phyloP scores from a whole-genome alignment of 345 rosid genomes.

The Clarkia xantiana region DNA sequence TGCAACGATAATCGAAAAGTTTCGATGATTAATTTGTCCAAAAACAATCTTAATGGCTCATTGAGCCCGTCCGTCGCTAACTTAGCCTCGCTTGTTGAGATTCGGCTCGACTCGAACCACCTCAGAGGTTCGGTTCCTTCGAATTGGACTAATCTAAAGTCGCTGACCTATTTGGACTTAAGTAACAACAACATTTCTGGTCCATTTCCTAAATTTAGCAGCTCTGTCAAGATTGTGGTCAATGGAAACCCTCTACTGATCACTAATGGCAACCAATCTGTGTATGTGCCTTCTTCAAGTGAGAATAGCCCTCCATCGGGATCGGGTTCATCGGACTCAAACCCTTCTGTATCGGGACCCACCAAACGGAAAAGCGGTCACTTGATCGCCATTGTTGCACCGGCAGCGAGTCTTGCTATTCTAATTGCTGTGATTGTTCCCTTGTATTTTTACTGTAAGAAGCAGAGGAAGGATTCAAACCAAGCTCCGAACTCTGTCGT shows the following conservation, averaged over 20 bases:
- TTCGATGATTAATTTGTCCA: conserved; percentile 29
- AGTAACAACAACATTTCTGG: conserved; percentile 42
- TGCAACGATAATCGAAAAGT: conserved; percentile 19
- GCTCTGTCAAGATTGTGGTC: conserved; percentile 15
- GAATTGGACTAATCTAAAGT: conserved; percentile 46
- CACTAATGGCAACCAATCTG: conserved; percentile 8
- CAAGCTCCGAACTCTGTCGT: conserved; percentile 39
- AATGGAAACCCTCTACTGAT: conserved; percentile 31
- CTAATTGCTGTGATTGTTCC: conserved; percentile 29
- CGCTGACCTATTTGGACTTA: conserved; percentile 40
- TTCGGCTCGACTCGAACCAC: conserved; percentile 34
- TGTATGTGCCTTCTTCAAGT: conserved; percentile 13
- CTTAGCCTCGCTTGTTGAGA: conserved; percentile 26
- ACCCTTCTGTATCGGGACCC: conserved; percentile 16
- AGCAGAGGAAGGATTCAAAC: conserved; percentile 13
- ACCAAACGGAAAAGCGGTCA: conserved; percentile 14
- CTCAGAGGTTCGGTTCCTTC: conserved; percentile 34
- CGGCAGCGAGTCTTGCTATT: conserved; percentile 29
- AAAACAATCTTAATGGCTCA: conserved; percentile 37
- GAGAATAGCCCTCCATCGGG: conserved; percentile 14
- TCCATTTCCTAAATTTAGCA: conserved; percentile 36
- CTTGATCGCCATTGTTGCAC: conserved; percentile 32
- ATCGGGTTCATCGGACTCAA: conserved; percentile 10
- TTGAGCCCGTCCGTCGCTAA: conserved; percentile 50
- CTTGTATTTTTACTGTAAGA: conserved; percentile 33